These are phyloP conservation scores for Rubia yunnanensis DNA, from an alignment of 257 asterid genomes.

Conservation along the genomic window DNA sequence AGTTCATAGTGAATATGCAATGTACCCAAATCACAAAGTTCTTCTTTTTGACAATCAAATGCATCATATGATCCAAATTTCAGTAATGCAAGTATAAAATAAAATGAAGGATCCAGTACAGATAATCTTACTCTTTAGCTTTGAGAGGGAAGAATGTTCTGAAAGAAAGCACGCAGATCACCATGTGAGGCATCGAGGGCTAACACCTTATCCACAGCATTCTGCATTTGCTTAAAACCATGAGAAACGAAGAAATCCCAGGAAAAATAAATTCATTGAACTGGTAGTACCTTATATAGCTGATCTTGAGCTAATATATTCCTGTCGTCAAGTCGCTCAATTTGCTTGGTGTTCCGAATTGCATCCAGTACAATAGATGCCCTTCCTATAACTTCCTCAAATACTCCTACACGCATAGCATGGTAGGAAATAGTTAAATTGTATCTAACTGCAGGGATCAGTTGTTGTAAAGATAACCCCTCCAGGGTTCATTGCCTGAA, in stretches of 20 bases:
- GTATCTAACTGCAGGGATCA: not conserved
- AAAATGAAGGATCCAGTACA: not conserved
- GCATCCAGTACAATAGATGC: constrained; percentile 57
- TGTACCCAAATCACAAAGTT: constrained; percentile 5
- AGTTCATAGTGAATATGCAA: not conserved
- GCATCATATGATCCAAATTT: not conserved
- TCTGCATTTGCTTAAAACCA: constrained; percentile 38
- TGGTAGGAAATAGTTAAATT: not conserved
- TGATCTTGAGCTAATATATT: constrained; percentile 56
- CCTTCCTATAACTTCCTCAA: constrained; percentile 61
- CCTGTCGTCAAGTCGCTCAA: constrained; percentile 48
- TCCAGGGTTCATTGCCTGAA: not conserved
- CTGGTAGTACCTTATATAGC: constrained; percentile 51
- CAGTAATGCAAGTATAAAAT: not conserved
- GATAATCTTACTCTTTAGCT: constrained; percentile 11
- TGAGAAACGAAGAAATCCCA: not conserved
- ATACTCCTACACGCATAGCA: constrained; percentile 46
- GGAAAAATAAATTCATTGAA: not conserved
- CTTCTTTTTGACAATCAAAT: not conserved
- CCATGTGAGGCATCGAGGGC: constrained; percentile 59
- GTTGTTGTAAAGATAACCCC: not conserved
- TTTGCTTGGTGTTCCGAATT: constrained; percentile 34
- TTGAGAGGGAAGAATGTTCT: constrained; percentile 42
- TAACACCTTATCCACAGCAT: constrained; percentile 63
- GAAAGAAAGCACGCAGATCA: constrained; percentile 52